Evolutionary conservation across 352 stramenopile species (phyloP), one percentile per base, ranked within the genome.

Genomic region (Globisporangium takayamanum): DNA sequence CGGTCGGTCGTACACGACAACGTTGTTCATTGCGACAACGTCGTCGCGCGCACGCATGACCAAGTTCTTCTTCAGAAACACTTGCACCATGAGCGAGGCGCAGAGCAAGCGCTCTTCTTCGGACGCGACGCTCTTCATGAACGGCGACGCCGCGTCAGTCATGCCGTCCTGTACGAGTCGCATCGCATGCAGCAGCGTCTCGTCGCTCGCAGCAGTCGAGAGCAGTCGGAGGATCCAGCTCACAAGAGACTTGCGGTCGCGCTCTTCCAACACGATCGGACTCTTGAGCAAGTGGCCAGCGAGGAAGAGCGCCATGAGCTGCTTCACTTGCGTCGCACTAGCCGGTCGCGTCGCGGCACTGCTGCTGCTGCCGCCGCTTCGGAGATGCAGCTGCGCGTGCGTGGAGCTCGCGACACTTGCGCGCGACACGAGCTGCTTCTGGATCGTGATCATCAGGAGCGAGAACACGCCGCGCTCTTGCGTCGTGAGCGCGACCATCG

Each of bases 391-490:
- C 42, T 76, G 63, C 2, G 63, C 36, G 22, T 46, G 59, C 1
- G 28, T 33, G 10, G 69, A 46, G 11, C 50, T 58, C 5, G 60
- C 54, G 10, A 56, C 44, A 39, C 70, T 72, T 2, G 68, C 57
- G 1, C 68, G 72, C 18, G 71, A 72, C 5, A 88, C 77, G 18
- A 90, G 73, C 57, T 92, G 83, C 57, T 92, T 92, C 58, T 92
- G 83, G 53, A 92, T 92, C 8, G 80, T 92, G 50, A 92, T 92
- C 83, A 92, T 88, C 22, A 92, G 60, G 14, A 92, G 60, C 12
- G 83, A 87, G 49, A 87, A 74, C 48, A 91, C 76, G 5, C 83
- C 77, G 30, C 69, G 78, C 37, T 91, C 83, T 18, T 79, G 73
- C 53, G 82, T 79, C 6, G 76, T 83, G 50, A 92, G 53, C 18